Evolutionary conservation across 2,329 filamentous ascomycete species (phyloP), one percentile per base, ranked within the genome.

Genomic region (Furcasterigmium sp.): DNA sequence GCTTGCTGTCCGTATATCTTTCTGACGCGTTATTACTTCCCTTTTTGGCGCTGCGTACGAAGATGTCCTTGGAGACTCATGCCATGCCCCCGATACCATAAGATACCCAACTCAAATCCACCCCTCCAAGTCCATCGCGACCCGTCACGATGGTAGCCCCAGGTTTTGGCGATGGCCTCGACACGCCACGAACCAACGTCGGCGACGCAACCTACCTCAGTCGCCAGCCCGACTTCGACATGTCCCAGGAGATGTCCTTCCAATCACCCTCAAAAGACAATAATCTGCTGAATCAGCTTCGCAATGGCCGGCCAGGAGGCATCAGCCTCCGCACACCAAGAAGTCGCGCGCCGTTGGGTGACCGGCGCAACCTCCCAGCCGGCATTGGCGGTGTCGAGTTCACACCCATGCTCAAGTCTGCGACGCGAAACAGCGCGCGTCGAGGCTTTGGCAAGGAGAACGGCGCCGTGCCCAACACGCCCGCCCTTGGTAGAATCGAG

Each of bases 181-280:
- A 93, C 67, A 94, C 91, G 55, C 91, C 91, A 57, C 84, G 85
- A 61, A 95, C 89, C 48, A 86, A 90, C 58, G 65, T 83, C 53
- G 89, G 85, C 58, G 89, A 96, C 75, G 82, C 82, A 65, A 95
- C 90, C 52, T 91, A 84, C 64, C 73, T 94, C 49, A 80, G 68
- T 63, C 72, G 81, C 65, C 66, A 77, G 67, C 69, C 82, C 54
- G 84, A 89, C 58, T 82, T 94, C 58, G 89, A 94, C 55, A 82
- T 91, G 53, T 94, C 89, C 41, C 84, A 90, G 56, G 89, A 94
- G 60, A 82, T 87, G 45, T 93, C 91, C 1, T 95, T 96, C 54
- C 80, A 84, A 44, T 90, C 87, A 23, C 91, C 86, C 19, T 78
- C 75, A 21, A 91, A 87, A 63, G 80, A 84, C 58, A 80, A 82